These are phyloP conservation scores for Capsicum rhomboideum DNA, from an alignment of 257 asterid genomes.

Conservation along the genomic window DNA sequence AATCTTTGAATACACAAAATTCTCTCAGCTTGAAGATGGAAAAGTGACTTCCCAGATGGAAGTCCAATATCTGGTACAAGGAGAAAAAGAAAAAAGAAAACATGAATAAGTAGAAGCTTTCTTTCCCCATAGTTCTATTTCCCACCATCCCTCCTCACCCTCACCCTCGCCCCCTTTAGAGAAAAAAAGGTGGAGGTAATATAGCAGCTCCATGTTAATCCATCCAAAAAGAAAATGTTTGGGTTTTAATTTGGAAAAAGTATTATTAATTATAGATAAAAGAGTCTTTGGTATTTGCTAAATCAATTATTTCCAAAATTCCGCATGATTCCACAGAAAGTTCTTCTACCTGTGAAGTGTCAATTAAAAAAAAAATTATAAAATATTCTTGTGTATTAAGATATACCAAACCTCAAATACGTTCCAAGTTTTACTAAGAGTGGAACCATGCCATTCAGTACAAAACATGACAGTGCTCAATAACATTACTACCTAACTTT, in stretches of 20 bases:
- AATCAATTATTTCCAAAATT: neutral
- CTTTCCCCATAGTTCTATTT: neutral
- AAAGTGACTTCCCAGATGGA: constrained; percentile 97
- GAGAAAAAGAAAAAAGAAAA: constrained; percentile 1
- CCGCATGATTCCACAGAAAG: neutral
- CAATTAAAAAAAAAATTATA: too few relatives aligned
- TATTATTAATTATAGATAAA: neutral
- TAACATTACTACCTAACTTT: neutral
- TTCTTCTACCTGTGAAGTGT: neutral
- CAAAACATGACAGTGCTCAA: neutral
- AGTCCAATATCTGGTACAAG: constrained; percentile 72
- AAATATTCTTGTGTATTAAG: neutral
- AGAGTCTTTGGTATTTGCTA: neutral
- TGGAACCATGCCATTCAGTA: neutral
- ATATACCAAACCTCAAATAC: neutral
- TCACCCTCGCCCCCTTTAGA: neutral
- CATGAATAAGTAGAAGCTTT: neutral
- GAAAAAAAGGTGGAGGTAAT: neutral
- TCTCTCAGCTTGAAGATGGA: constrained; percentile 97
- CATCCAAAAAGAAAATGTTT: neutral
- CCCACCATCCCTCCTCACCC: neutral
- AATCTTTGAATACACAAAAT: constrained; percentile 77
- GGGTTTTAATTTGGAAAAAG: neutral
- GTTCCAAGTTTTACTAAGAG: neutral
- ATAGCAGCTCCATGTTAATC: neutral